Evolutionary conservation across 139 green algal species (phyloP).

Genomic region (Volvox africanus): DNA sequence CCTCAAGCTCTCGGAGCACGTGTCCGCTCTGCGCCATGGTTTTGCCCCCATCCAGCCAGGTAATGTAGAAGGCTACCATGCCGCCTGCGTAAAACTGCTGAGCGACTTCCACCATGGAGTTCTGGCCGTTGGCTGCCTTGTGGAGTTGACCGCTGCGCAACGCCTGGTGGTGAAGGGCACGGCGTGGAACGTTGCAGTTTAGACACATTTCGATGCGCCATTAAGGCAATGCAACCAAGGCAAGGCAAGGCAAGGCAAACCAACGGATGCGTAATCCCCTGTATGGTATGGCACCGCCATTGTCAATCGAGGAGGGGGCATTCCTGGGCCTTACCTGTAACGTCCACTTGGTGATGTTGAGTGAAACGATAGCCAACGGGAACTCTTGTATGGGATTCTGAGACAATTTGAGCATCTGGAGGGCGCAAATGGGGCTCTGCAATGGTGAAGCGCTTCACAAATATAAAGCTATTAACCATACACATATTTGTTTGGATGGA

Average conservation of each 20-base stretch:
- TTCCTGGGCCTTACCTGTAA: conserved; percentile 51
- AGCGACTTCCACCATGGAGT: conserved; percentile 43
- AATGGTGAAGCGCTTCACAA: neutral
- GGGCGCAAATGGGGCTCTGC: neutral
- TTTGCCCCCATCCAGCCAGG: conserved; percentile 52
- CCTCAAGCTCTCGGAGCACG: conserved; percentile 23
- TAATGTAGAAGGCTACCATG: conserved; percentile 54
- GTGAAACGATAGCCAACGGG: conserved; percentile 69
- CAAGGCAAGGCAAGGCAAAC: too few relatives aligned
- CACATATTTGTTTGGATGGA: too few relatives aligned
- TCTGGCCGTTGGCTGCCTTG: conserved; percentile 17
- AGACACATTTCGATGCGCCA: too few relatives aligned
- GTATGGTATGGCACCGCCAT: too few relatives aligned
- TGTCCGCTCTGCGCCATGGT: conserved; percentile 58
- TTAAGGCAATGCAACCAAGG: too few relatives aligned
- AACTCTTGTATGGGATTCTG: conserved; percentile 70
- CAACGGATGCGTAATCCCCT: too few relatives aligned
- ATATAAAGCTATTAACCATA: too few relatives aligned
- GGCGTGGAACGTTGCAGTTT: too few relatives aligned
- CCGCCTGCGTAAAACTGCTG: conserved; percentile 53
- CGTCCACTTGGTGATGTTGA: conserved; percentile 80
- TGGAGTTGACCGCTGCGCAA: conserved; percentile 46
- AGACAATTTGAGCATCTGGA: conserved; percentile 61
- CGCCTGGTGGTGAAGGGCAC: neutral
- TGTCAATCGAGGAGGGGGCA: too few relatives aligned